phyloP scores from a whole-genome alignment of 2,329 filamentous ascomycete species.

The Ophiostoma piceae region DNA sequence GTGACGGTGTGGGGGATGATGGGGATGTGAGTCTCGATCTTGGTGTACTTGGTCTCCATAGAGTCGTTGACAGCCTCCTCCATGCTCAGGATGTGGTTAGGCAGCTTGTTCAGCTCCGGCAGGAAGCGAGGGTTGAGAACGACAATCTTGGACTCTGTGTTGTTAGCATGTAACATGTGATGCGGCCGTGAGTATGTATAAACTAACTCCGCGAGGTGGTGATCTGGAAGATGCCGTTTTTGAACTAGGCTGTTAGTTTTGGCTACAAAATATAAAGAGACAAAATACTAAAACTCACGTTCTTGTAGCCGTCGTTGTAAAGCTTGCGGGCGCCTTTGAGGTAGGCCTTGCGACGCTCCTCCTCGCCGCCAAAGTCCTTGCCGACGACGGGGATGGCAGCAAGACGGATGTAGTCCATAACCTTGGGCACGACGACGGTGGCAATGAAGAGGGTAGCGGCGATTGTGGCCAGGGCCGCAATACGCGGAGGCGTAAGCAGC shows the following conservation, averaged over 20 bases:
- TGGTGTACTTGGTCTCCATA: not conserved
- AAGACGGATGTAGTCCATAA: not conserved
- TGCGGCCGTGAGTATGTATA: not conserved
- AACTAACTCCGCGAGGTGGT: not conserved
- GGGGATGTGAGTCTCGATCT: not conserved
- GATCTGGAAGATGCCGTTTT: not conserved
- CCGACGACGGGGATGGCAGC: constrained; percentile 19
- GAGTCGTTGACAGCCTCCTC: constrained; percentile 32
- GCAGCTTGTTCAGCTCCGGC: constrained; percentile 33
- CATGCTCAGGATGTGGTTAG: constrained; percentile 34
- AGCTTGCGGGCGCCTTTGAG: constrained; percentile 17
- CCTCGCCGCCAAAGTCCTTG: constrained; percentile 16
- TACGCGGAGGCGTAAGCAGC: not conserved
- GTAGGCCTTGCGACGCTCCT: constrained; percentile 19
- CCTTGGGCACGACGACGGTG: not conserved
- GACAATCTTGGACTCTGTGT: constrained; percentile 29
- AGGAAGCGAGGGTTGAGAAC: constrained; percentile 34
- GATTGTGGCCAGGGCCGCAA: not conserved
- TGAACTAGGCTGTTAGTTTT: not conserved
- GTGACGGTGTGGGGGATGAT: not conserved
- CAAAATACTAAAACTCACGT: not conserved
- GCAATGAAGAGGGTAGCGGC: not conserved
- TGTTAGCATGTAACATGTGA: not conserved
- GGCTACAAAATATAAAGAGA: not conserved
- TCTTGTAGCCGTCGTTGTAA: constrained; percentile 22